Evolutionary conservation across 2,329 filamentous ascomycete species (phyloP).

Genomic region (Aspergillus fijiensis): DNA sequence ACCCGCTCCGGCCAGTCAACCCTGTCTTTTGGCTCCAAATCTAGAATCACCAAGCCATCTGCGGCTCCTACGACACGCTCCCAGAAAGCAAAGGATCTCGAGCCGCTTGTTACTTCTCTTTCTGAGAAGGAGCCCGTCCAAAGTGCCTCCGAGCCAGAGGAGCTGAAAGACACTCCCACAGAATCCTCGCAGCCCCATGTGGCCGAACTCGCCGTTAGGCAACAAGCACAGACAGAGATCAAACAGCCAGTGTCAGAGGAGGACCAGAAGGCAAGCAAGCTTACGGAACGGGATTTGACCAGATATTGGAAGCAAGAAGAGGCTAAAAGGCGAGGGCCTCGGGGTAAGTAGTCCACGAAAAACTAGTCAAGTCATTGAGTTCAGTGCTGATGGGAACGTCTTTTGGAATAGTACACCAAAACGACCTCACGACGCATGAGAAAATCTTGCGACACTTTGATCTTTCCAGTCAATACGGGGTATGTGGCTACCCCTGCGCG

Average conservation of each 20-base stretch:
- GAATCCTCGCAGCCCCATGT: constrained; percentile 32
- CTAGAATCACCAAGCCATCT: constrained; percentile 59
- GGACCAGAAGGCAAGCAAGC: constrained; percentile 56
- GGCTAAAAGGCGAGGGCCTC: constrained; percentile 62
- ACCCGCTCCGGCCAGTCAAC: constrained; percentile 54
- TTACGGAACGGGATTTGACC: constrained; percentile 68
- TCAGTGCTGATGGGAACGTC: not conserved
- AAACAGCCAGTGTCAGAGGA: constrained; percentile 35
- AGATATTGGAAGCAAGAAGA: constrained; percentile 78
- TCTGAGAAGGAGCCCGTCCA: constrained; percentile 25
- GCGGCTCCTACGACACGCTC: constrained; percentile 30
- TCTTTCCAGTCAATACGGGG: constrained; percentile 85
- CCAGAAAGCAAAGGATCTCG: constrained; percentile 34
- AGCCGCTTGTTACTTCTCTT: constrained; percentile 38
- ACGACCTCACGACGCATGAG: constrained; percentile 69
- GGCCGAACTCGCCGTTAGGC: constrained; percentile 40
- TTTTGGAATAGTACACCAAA: constrained; percentile 65
- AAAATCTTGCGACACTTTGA: constrained; percentile 92
- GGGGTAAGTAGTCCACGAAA: constrained; percentile 41
- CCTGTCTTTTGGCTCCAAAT: constrained; percentile 61
- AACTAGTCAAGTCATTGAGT: not conserved
- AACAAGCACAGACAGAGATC: constrained; percentile 50
- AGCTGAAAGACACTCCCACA: constrained; percentile 24
- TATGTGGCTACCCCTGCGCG: constrained; percentile 53
- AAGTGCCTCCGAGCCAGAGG: constrained; percentile 28